Conservation (phyloP, 495 filamentous ascomycete genomes). For the Pseudevernia furfuracea region DNA sequence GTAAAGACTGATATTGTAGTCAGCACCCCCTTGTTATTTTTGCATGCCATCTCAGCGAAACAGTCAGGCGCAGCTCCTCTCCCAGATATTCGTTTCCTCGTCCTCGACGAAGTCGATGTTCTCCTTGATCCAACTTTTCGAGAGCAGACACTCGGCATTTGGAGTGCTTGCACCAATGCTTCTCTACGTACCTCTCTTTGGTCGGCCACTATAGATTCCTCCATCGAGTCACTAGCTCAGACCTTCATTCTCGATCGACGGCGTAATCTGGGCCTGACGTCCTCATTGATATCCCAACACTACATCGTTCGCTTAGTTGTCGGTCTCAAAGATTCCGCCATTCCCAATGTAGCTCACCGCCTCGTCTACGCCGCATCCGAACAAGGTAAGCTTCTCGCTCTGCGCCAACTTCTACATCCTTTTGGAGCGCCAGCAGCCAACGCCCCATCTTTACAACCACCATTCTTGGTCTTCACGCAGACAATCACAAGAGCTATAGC, state of each 20-base stretch:
- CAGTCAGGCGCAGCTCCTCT: slow-evolving; percentile 42
- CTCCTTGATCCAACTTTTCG: slow-evolving; percentile 85
- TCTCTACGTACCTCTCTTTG: slow-evolving; percentile 69
- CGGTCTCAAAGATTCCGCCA: slow-evolving; percentile 87
- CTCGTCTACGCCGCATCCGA: slow-evolving; percentile 89
- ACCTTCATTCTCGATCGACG: slow-evolving; percentile 50
- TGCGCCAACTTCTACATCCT: slow-evolving; percentile 87
- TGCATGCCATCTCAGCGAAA: slow-evolving; percentile 59
- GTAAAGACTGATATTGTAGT: slow-evolving; percentile 76
- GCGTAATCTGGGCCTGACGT: slow-evolving; percentile 23
- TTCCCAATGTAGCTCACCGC: slow-evolving; percentile 82
- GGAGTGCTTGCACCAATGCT: slow-evolving; percentile 63
- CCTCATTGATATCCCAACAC: slow-evolving; percentile 22
- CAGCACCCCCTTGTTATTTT: slow-evolving; percentile 72
- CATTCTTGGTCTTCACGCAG: slow-evolving; percentile 91
- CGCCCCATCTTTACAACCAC: slow-evolving; percentile 60
- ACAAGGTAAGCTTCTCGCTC: slow-evolving; percentile 82
- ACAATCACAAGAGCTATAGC: slow-evolving; percentile 84
- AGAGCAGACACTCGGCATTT: slow-evolving; percentile 81
- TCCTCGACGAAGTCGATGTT: slow-evolving; percentile 93
- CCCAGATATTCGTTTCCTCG: slow-evolving; percentile 58
- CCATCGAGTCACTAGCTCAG: slow-evolving; percentile 68
- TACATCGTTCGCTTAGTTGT: slow-evolving; percentile 75
- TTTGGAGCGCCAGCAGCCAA: slow-evolving; percentile 42
- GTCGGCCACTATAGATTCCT: slow-evolving; percentile 95